Percentiles rank a stretch among this genome's conserved stretches.
Evolutionary conservation across 352 stramenopile species (phyloP).

Genomic region (Hyaloperonospora arabidopsidis): DNA sequence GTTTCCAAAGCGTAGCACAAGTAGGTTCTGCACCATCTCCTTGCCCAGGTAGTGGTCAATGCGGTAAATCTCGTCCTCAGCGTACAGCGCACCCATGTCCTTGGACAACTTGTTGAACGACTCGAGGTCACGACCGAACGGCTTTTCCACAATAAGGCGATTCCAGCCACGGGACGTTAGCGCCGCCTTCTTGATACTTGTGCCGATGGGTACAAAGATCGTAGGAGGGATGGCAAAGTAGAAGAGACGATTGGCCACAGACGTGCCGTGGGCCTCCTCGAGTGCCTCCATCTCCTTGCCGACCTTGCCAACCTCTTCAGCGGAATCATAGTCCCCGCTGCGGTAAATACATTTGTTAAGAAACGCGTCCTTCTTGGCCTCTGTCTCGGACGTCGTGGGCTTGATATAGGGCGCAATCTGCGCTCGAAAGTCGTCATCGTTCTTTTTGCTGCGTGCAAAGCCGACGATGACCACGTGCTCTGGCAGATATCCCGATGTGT

Average conservation of each 20-base stretch:
- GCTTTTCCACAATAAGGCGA: constrained; percentile 96
- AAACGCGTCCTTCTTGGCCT: constrained; percentile 64
- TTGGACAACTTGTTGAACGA: constrained; percentile 88
- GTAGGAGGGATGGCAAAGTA: constrained; percentile 96
- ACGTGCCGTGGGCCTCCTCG: constrained; percentile 47
- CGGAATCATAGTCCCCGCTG: constrained; percentile 74
- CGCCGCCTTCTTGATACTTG: constrained; percentile 87
- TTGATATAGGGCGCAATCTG: constrained; percentile 67
- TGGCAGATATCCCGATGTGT: constrained; percentile 67
- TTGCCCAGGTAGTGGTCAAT: constrained; percentile 97
- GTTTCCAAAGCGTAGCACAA: constrained; percentile 95
- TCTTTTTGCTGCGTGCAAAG: constrained; percentile 77
- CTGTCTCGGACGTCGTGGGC: constrained; percentile 34
- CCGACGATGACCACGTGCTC: constrained; percentile 80
- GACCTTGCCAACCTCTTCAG: constrained; percentile 67
- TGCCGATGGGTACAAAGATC: constrained; percentile 91
- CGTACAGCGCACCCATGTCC: constrained; percentile 79
- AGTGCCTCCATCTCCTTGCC: constrained; percentile 62
- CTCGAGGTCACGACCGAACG: constrained; percentile 93
- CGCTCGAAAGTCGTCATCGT: constrained; percentile 77
- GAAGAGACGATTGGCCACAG: constrained; percentile 82
- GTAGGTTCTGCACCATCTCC: constrained; percentile 98
- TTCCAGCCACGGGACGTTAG: constrained; percentile 90
- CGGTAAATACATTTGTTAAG: constrained; percentile 73
- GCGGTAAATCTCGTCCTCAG: constrained; percentile 90